Conservation (phyloP, 768 basidiomycete species). For the Plicaturopsis crispa region DNA sequence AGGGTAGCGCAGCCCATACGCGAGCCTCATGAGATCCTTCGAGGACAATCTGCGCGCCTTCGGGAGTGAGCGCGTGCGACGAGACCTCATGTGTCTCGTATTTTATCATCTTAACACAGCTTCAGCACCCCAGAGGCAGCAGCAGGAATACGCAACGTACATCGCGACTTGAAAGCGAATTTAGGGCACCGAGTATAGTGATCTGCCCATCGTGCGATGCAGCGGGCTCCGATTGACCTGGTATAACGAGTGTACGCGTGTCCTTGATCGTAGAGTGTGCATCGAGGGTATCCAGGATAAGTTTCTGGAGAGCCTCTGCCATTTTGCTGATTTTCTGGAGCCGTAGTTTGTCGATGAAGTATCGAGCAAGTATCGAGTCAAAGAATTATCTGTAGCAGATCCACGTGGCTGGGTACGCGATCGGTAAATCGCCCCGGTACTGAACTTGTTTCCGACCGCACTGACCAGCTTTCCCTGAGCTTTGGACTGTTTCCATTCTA, state of each 20-base stretch:
- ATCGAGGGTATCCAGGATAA: conserved; percentile 69
- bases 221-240: conserved; percentile 52
- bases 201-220: conserved; percentile 73
- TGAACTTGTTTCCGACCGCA: neutral
- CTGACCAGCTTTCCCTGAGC: no score
- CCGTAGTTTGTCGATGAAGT: no score
- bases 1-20: conserved; percentile 81
- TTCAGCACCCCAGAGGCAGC: no score
- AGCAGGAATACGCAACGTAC: no score
- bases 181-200: conserved; percentile 81
- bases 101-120: conserved; percentile 60
- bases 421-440: neutral
- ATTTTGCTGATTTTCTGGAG: no score
- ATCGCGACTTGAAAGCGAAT: conserved; percentile 82
- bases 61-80: conserved; percentile 68
- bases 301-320: conserved; percentile 76
- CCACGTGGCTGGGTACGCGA: no score
- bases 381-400: no score
- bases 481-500: no score
- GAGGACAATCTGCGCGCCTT: conserved; percentile 72
- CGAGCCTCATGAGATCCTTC: conserved; percentile 93
- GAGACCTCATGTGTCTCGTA: conserved; percentile 74
- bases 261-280: conserved; percentile 49
- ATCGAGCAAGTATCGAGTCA: no score
- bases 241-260: conserved; percentile 60